Conservation (phyloP, 2,329 filamentous ascomycete species). For the Fusarium scirpi region DNA sequence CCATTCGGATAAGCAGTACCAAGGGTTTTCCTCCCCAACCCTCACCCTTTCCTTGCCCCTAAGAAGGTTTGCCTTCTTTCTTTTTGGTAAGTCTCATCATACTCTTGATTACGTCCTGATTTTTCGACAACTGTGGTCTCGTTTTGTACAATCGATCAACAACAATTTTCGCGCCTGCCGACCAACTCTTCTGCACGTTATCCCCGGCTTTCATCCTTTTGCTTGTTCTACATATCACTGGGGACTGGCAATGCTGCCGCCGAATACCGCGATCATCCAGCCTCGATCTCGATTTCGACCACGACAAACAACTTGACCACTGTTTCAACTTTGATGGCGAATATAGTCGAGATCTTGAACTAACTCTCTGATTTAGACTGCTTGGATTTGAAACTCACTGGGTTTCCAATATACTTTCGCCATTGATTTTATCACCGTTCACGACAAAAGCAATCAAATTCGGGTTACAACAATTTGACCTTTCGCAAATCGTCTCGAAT, state of each 20-base stretch:
- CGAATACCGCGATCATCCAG: background rate
- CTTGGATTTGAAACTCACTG: constrained; percentile 16
- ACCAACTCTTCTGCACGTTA: background rate
- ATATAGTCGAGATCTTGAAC: background rate
- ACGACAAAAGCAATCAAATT: constrained; percentile 30
- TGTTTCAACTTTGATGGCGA: background rate
- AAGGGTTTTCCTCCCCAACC: constrained; percentile 26
- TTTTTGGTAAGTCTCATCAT: constrained; percentile 38
- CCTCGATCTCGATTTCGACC: background rate
- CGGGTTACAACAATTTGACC: constrained; percentile 14
- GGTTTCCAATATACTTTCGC: constrained; percentile 25
- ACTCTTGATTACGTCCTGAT: background rate
- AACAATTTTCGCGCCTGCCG: background rate
- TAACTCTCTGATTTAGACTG: constrained; percentile 22
- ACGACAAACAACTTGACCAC: background rate
- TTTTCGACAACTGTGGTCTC: background rate
- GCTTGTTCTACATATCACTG: background rate
- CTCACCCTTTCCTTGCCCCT: constrained; percentile 16
- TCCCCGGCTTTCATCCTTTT: background rate
- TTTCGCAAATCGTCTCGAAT: constrained; percentile 12
- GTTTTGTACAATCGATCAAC: constrained; percentile 1
- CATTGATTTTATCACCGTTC: constrained; percentile 23
- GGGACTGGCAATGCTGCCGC: background rate
- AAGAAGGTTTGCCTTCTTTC: constrained; percentile 31
- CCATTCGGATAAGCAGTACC: constrained; percentile 34